Conservation (phyloP, 345 rosid species). For the Heritiera littoralis region DNA sequence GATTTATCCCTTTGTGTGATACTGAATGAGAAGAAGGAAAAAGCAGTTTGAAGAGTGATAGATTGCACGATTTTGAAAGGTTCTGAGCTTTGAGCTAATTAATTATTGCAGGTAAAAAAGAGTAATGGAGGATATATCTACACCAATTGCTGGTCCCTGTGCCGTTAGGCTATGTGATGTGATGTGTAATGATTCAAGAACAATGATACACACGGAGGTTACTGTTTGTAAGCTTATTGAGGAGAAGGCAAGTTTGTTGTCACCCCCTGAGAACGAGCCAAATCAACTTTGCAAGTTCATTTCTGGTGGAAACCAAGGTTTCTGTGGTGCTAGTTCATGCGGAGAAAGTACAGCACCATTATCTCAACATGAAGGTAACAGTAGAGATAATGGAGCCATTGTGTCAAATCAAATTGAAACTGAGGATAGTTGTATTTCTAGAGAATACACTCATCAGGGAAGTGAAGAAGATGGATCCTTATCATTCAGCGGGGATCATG, state of each 20-base stretch:
- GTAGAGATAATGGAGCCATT: slow-evolving; percentile 3
- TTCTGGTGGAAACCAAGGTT: slow-evolving; percentile 17
- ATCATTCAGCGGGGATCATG: slow-evolving; percentile 17
- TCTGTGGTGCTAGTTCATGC: not conserved
- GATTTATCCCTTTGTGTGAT: not conserved
- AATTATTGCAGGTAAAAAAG: slow-evolving; percentile 14
- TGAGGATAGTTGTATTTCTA: slow-evolving; percentile 14
- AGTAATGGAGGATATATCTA: slow-evolving; percentile 54
- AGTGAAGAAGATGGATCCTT: slow-evolving; percentile 23
- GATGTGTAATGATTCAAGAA: slow-evolving; percentile 27
- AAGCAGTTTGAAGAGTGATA: not conserved
- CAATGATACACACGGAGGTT: slow-evolving; percentile 38
- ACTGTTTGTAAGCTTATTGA: slow-evolving; percentile 32
- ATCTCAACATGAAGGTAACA: not conserved
- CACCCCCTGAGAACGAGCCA: slow-evolving; percentile 21
- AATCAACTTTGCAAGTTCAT: slow-evolving; percentile 17
- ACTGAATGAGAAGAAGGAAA: not conserved
- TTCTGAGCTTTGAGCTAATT: not conserved
- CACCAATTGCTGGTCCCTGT: slow-evolving; percentile 47
- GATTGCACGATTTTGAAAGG: slow-evolving; percentile 11
- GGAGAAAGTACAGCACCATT: not conserved
- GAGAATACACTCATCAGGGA: slow-evolving; percentile 1
- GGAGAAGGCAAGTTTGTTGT: slow-evolving; percentile 29
- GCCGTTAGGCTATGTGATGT: slow-evolving; percentile 38
- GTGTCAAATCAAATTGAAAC: slow-evolving; percentile 4